A percentile compares a stretch with the other conserved stretches of the same genome.
phyloP scores from a whole-genome alignment of 371 early-diverging fungal genomes.

The Syncephalastrum monosporum region DNA sequence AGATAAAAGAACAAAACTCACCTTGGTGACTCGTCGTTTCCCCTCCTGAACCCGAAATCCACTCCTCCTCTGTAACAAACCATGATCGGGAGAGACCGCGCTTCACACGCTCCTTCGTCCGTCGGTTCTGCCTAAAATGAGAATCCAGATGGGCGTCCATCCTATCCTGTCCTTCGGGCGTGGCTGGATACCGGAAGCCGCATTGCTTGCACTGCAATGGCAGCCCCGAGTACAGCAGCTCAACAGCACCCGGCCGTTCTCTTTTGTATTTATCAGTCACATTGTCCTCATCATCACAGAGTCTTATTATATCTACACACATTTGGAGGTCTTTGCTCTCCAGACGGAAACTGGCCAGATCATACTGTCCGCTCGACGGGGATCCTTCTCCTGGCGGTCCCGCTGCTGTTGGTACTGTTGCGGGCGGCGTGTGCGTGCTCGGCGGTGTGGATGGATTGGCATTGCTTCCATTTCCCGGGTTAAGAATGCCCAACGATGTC shows the following conservation, averaged over 20 bases:
- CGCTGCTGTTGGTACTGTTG: neutral
- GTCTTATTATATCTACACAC: conserved; percentile 22
- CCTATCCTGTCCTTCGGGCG: conserved; percentile 66
- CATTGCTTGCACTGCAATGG: conserved; percentile 90
- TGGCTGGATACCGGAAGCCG: conserved; percentile 77
- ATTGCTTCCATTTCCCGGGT: conserved; percentile 5
- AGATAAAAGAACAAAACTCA: conserved; percentile 2
- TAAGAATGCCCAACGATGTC: conserved; percentile 38
- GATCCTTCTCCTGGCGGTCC: neutral
- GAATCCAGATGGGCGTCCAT: conserved; percentile 89
- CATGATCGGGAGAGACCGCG: conserved; percentile 82
- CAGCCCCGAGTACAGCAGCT: conserved; percentile 72
- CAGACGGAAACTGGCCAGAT: conserved; percentile 16
- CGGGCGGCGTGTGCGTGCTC: neutral
- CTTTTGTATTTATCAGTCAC: conserved; percentile 25
- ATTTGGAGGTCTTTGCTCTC: conserved; percentile 51
- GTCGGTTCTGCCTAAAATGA: conserved; percentile 91
- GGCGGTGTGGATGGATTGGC: conserved; percentile 10
- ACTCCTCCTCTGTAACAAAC: conserved; percentile 75
- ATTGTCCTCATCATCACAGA: conserved; percentile 20
- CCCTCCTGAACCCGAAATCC: conserved; percentile 48
- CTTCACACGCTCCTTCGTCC: conserved; percentile 74
- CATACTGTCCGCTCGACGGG: neutral
- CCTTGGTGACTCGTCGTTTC: conserved; percentile 50
- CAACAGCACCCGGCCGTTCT: conserved; percentile 58